Base-by-base conservation (phyloP, 2,329 filamentous ascomycete genomes). In the Grosmannia serpens region DNA sequence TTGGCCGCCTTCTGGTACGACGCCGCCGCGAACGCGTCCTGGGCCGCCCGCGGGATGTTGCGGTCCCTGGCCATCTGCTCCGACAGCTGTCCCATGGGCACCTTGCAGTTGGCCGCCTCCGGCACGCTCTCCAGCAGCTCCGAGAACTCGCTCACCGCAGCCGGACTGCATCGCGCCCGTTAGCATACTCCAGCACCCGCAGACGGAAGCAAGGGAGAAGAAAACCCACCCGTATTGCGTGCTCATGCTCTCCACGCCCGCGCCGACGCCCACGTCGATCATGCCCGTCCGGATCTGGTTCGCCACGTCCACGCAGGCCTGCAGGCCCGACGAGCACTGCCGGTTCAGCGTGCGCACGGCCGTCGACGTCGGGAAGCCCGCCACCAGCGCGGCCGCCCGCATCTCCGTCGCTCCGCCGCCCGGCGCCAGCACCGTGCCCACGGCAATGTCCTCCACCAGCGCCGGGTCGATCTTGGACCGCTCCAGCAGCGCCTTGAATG, bases 361-460 rank as follows among this genome's bases (percentile, higher is more conserved):
- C 6, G 91, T 83, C 22, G 83, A 80, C 67, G 88, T 87, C 50
- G 94, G 89, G 78, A 97, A 95, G 52, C 94, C 94, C 55, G 94
- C 94, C 8, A 90, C 89, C 59, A 97, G 80, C 58, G 87, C 86
- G 41, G 94, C 94, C 61, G 91, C 94, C 64, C 94, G 87, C 85
- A 96, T 96, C 77, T 97, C 94, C 53, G 94, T 97, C 26, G 94
- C 94, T 65, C 92, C 94, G 65, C 91, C 94, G 62, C 94, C 94
- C 38, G 92, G 92, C 22, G 92, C 85, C 54, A 99, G 85, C 33
- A 99, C 94, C 58, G 86, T 87, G 64, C 94, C 94, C 60, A 97
- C 91, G 56, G 87, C 87, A 64, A 99, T 87, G 70, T 99, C 94
- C 73, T 97, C 89, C 54, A 99, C 90, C 41, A 94, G 80, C 44